A percentile compares a stretch with the other conserved stretches of the same genome.
phyloP scores from a whole-genome alignment of 1,284 basidiomycete genomes.

The Trametes polyzona region DNA sequence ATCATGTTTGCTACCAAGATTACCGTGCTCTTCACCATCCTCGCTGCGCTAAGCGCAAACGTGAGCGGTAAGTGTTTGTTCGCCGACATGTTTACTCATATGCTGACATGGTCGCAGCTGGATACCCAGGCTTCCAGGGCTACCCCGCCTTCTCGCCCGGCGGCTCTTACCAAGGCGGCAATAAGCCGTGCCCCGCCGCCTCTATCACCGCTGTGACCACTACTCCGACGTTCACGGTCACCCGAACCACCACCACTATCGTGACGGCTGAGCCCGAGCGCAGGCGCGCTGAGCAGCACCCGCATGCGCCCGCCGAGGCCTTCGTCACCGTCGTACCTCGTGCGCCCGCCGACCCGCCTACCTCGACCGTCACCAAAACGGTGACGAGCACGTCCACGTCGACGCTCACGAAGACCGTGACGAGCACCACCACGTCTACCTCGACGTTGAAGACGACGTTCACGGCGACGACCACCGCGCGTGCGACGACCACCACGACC shows the following conservation, averaged over 20 bases:
- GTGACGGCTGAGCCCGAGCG: neutral
- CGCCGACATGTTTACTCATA: too few species aligned
- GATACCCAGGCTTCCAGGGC: neutral
- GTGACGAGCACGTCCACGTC: neutral
- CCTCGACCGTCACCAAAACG: neutral
- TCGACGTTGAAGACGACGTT: neutral
- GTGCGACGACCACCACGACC: neutral
- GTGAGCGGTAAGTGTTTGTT: neutral
- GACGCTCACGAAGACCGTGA: neutral
- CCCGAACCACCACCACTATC: neutral
- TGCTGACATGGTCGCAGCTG: neutral
- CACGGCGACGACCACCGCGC: neutral
- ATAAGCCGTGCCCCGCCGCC: neutral
- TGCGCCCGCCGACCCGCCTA: constrained; percentile 54
- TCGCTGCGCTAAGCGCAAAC: neutral
- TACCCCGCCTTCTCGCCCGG: neutral
- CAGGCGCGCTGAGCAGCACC: neutral
- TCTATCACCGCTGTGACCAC: neutral
- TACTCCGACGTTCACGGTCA: neutral
- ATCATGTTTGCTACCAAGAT: neutral
- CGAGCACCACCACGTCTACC: neutral
- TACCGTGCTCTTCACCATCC: neutral
- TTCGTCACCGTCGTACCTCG: constrained; percentile 40
- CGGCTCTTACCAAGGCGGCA: neutral
- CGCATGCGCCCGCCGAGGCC: neutral